phyloP scores from a whole-genome alignment of 768 basidiomycete species.

The Amanita inopinata region DNA sequence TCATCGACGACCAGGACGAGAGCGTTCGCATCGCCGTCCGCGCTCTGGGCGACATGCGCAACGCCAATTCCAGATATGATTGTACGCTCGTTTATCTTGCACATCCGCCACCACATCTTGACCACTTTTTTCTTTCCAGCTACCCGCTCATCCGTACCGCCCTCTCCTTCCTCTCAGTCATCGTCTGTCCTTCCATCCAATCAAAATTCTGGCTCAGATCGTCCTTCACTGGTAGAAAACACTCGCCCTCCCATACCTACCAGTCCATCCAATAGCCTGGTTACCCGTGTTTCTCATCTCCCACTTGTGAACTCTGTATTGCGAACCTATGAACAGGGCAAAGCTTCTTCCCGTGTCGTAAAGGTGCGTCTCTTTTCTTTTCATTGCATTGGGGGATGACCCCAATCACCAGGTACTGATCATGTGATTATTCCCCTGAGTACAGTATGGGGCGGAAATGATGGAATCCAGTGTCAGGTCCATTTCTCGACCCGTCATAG shows the following conservation, averaged over 20 bases:
- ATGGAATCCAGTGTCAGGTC: slow-evolving; percentile 77
- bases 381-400: no score
- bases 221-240: background rate
- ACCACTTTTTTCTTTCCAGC: background rate
- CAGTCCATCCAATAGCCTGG: slow-evolving; percentile 23
- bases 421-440: slow-evolving; percentile 14
- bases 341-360: slow-evolving; percentile 76
- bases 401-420: slow-evolving; percentile 1
- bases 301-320: slow-evolving; percentile 70
- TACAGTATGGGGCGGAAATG: slow-evolving; percentile 82
- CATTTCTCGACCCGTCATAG: slow-evolving; percentile 74
- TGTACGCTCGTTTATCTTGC: slow-evolving; percentile 8
- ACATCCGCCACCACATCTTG: slow-evolving; percentile 5
- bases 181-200: background rate
- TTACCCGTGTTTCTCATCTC: slow-evolving; percentile 50
- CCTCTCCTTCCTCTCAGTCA: slow-evolving; percentile 8
- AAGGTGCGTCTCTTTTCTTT: slow-evolving; percentile 41
- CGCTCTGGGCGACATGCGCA: slow-evolving; percentile 74
- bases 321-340: slow-evolving; percentile 71
- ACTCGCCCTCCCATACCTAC: background rate
- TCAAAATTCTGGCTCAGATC: background rate
- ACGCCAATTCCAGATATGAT: slow-evolving; percentile 22
- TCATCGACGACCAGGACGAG: slow-evolving; percentile 50
- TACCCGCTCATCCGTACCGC: background rate
- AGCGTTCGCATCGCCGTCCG: slow-evolving; percentile 70